These are phyloP conservation scores for Magnusiomyces magnusii DNA, from an alignment of 1,139 yeast genomes.

Conservation along the genomic window DNA sequence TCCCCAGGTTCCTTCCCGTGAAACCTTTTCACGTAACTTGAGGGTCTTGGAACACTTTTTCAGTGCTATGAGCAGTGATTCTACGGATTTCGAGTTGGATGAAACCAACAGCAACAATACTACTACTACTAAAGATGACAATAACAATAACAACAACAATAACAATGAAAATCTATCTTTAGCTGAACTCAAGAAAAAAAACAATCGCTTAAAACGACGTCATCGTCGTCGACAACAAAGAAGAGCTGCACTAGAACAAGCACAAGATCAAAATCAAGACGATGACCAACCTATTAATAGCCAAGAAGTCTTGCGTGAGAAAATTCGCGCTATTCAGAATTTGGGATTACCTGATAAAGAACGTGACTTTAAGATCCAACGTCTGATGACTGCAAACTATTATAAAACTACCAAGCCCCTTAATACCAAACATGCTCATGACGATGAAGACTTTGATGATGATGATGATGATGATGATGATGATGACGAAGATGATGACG, in stretches of 20 bases:
- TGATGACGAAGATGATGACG: constrained; percentile 43
- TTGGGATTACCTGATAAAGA: constrained; percentile 44
- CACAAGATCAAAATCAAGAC: too few relatives aligned
- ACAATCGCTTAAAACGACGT: too few relatives aligned
- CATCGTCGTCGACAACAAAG: too few relatives aligned
- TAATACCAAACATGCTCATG: constrained; percentile 20
- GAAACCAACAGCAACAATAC: background rate
- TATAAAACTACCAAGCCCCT: constrained; percentile 27
- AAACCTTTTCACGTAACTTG: constrained; percentile 11
- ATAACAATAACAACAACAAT: background rate
- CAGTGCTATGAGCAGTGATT: background rate
- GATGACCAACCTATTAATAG: background rate
- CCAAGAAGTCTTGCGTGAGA: constrained; percentile 37
- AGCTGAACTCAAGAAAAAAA: too few relatives aligned
- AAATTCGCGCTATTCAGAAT: constrained; percentile 51
- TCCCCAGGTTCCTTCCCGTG: constrained; percentile 1
- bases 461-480: constrained; percentile 44
- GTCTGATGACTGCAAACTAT: constrained; percentile 70
- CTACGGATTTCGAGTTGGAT: background rate
- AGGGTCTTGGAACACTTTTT: background rate
- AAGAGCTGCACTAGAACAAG: too few relatives aligned
- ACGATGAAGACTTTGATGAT: constrained; percentile 15
- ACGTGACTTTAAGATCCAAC: constrained; percentile 59
- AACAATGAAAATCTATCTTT: too few relatives aligned
- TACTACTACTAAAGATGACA: background rate